Percentiles rank a stretch among this genome's conserved stretches.
phyloP scores from a whole-genome alignment of 306 rosid species.

The Aeschynomene evenia region DNA sequence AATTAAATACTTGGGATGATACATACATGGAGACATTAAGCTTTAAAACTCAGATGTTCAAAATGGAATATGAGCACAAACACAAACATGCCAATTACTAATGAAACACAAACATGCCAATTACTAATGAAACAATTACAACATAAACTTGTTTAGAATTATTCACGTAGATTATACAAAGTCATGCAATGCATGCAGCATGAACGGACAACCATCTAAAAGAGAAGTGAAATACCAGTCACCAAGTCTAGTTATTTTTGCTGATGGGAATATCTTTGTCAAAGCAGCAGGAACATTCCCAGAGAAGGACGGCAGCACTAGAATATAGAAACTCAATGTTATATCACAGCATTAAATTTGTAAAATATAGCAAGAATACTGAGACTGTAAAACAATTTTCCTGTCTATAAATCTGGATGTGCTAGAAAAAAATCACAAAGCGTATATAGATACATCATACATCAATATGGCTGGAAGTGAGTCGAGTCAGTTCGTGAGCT shows the following conservation, averaged over 20 bases:
- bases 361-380: constrained; percentile 12
- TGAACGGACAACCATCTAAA: constrained; percentile 16
- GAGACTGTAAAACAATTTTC: neutral
- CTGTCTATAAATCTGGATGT: constrained; percentile 13
- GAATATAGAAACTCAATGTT: constrained; percentile 31
- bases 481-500: too few species aligned
- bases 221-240: constrained; percentile 60
- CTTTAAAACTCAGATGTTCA: neutral
- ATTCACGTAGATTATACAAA: constrained; percentile 1
- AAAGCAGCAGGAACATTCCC: constrained; percentile 90
- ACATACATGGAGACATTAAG: constrained; percentile 17
- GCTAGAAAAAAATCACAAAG: constrained; percentile 1
- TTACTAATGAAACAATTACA: neutral
- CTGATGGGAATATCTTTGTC: constrained; percentile 69
- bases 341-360: constrained; percentile 13
- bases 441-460: neutral
- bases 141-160: neutral
- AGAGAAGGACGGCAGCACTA: constrained; percentile 92
- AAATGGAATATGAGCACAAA: constrained; percentile 7
- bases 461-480: too few species aligned
- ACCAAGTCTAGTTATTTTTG: constrained; percentile 90
- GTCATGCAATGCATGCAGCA: neutral
- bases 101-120: too few species aligned
- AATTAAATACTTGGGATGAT: constrained; percentile 32
- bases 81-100: too few species aligned